Evolutionary conservation across 352 stramenopile genomes (phyloP).

Genomic region (Phytophthora rubi): DNA sequence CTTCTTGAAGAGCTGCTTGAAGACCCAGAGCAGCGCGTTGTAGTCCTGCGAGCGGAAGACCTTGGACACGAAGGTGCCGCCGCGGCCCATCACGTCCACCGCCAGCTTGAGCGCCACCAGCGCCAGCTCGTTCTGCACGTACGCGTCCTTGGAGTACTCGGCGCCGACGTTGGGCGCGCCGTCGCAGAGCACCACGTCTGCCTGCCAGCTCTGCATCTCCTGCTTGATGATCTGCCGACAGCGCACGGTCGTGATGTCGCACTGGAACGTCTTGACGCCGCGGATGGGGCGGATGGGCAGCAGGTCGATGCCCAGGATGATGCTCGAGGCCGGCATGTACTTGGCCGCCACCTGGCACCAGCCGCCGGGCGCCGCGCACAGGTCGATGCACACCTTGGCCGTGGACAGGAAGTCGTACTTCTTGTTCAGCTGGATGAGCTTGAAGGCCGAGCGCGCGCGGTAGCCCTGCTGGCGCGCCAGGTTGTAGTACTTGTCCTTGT

Average conservation of each 20-base stretch:
- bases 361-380: slow-evolving; percentile 98
- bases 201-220: slow-evolving; percentile 92
- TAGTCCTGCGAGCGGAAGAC: slow-evolving; percentile 99
- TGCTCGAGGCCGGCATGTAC: slow-evolving; percentile 94
- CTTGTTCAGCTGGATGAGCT: slow-evolving; percentile 99
- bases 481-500: slow-evolving; percentile 99
- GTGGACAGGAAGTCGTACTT: slow-evolving; percentile 98
- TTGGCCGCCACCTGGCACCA: slow-evolving; percentile 96
- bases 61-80: slow-evolving; percentile 95
- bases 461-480: slow-evolving; percentile 99
- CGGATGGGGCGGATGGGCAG: slow-evolving; percentile 97
- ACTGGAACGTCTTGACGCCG: slow-evolving; percentile 97
- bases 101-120: slow-evolving; percentile 97
- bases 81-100: slow-evolving; percentile 95
- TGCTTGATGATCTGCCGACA: slow-evolving; percentile 93
- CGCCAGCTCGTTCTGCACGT: slow-evolving; percentile 98
- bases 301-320: slow-evolving; percentile 98
- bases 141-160: slow-evolving; percentile 98
- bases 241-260: slow-evolving; percentile 93
- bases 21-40: slow-evolving; percentile 98
- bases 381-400: slow-evolving; percentile 97
- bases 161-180: slow-evolving; percentile 99
- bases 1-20: slow-evolving; percentile 99
- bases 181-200: slow-evolving; percentile 99
- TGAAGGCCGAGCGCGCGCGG: slow-evolving; percentile 98